phyloP scores from a whole-genome alignment of 106 monocot genomes.

The Acorus calamus region DNA sequence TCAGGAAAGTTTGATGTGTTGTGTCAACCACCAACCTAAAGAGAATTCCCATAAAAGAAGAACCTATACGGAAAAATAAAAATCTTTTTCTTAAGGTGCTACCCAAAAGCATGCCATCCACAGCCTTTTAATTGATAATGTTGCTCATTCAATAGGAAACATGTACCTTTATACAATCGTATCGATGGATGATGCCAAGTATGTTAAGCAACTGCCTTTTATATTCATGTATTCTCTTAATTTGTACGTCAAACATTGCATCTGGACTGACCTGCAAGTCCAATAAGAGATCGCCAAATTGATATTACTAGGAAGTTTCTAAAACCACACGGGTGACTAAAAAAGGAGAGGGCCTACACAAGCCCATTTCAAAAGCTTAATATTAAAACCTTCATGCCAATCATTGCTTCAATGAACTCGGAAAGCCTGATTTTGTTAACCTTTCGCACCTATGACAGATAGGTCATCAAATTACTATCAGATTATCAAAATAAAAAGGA shows the following conservation, averaged over 20 bases:
- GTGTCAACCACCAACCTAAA: not conserved
- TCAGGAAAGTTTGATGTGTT: no score
- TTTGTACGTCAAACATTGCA: slow-evolving; percentile 42
- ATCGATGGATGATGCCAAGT: slow-evolving; percentile 30
- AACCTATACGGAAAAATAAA: not conserved
- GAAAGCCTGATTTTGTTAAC: slow-evolving; percentile 36
- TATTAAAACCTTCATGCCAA: slow-evolving; percentile 26
- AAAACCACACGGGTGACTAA: no score
- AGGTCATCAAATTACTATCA: not conserved
- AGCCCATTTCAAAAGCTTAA: not conserved
- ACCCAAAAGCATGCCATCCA: no score
- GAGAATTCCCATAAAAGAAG: not conserved
- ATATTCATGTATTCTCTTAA: slow-evolving; percentile 39
- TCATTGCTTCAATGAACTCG: slow-evolving; percentile 27
- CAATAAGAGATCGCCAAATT: not conserved
- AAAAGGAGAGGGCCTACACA: no score
- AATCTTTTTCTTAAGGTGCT: not conserved
- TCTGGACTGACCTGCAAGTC: slow-evolving; percentile 30
- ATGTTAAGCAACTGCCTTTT: slow-evolving; percentile 36
- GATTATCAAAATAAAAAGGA: not conserved
- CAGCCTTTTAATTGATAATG: no score
- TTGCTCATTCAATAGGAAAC: not conserved
- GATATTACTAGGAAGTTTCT: not conserved
- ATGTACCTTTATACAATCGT: slow-evolving; percentile 35
- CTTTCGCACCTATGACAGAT: slow-evolving; percentile 11